Evolutionary conservation across 164 flowering plant genomes (phyloP).

Genomic region (Dillenia suffruticosa): DNA sequence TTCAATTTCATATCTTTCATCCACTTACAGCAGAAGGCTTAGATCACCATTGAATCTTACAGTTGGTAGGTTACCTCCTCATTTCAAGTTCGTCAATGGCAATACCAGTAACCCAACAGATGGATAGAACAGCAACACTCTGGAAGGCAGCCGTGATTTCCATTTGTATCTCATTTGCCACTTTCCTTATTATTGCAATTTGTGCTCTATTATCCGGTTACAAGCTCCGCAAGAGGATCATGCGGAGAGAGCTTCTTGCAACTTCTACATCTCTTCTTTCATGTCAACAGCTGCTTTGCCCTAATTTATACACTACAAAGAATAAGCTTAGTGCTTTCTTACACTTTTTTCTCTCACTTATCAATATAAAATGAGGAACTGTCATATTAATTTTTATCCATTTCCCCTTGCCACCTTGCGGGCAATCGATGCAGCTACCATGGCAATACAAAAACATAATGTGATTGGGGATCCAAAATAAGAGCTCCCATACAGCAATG

Average conservation of each 20-base stretch:
- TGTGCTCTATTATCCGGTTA: slow-evolving; percentile 45
- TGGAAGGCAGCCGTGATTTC: slow-evolving; percentile 32
- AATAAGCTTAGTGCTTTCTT: too few species aligned
- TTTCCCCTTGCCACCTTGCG: too few species aligned
- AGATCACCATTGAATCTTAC: slow-evolving; percentile 10
- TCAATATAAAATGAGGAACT: too few species aligned
- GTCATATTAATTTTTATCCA: too few species aligned
- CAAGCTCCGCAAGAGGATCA: slow-evolving; percentile 57
- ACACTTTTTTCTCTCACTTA: too few species aligned
- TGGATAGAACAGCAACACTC: slow-evolving; percentile 8
- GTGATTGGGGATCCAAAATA: too few species aligned
- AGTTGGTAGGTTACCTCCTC: slow-evolving; percentile 51
- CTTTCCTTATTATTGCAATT: slow-evolving; percentile 29
- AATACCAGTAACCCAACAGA: slow-evolving; percentile 18
- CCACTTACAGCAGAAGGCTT: background rate
- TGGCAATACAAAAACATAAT: too few species aligned
- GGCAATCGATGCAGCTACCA: too few species aligned
- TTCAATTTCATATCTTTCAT: background rate
- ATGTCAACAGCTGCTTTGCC: too few species aligned
- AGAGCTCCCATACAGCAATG: too few species aligned
- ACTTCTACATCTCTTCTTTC: too few species aligned
- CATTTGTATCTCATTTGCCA: slow-evolving; percentile 34
- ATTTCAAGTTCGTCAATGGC: slow-evolving; percentile 44
- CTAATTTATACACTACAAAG: too few species aligned
- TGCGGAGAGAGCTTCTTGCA: slow-evolving; percentile 28